Percentiles rank a stretch among this genome's conserved stretches.
phyloP scores from a whole-genome alignment of 352 stramenopile genomes.

The Globisporangium acanthophoron region DNA sequence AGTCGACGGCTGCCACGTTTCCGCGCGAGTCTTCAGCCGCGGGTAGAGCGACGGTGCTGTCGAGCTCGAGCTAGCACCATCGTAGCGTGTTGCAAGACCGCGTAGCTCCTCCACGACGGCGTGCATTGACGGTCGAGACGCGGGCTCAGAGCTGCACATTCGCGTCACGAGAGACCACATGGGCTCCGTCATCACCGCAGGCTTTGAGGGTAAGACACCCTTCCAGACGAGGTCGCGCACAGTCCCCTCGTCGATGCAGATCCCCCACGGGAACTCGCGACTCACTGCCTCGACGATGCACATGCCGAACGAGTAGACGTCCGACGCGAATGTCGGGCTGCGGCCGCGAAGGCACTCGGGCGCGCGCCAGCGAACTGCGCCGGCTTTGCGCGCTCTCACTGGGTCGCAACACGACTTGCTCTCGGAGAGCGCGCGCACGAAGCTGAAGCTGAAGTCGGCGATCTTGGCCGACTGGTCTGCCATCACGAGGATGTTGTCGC shows the following conservation, averaged over 20 bases:
- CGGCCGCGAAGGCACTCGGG: not conserved
- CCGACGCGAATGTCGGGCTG: not conserved
- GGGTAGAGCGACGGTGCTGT: too few species aligned
- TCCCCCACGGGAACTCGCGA: not conserved
- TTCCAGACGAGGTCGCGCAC: conserved; percentile 19
- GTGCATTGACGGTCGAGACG: too few species aligned
- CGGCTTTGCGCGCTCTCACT: not conserved
- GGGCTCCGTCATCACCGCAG: not conserved
- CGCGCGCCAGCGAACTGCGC: not conserved
- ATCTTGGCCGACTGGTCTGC: not conserved
- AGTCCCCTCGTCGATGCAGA: conserved; percentile 9
- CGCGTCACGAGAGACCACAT: not conserved
- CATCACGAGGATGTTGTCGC: conserved; percentile 31
- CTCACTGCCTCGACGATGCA: conserved; percentile 4
- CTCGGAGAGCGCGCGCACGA: not conserved
- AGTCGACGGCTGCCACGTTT: too few species aligned
- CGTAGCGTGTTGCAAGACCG: too few species aligned
- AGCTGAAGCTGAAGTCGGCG: conserved; percentile 8
- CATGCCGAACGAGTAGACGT: conserved; percentile 7
- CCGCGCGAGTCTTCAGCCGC: too few species aligned
- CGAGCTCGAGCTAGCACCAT: too few species aligned
- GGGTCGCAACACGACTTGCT: not conserved
- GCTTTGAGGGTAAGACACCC: not conserved
- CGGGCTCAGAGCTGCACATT: not conserved
- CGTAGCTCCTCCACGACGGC: too few species aligned